phyloP scores from a whole-genome alignment of 352 stramenopile species.

The Globisporangium paroecandrum region DNA sequence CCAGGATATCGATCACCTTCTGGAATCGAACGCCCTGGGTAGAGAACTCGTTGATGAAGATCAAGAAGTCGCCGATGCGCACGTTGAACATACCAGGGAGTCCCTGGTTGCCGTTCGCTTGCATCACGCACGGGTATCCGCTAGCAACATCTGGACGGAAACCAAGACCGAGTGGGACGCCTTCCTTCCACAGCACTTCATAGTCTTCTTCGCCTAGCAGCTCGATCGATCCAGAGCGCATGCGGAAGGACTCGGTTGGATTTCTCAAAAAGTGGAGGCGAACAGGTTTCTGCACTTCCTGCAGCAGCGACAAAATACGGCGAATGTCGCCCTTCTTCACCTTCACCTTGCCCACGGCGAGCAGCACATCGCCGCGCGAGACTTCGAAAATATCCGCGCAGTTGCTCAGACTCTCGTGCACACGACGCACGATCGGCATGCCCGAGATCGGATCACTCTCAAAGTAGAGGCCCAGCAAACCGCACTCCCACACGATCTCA shows the following conservation, averaged over 20 bases:
- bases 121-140: slow-evolving; percentile 72
- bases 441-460: slow-evolving; percentile 75
- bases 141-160: slow-evolving; percentile 78
- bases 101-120: slow-evolving; percentile 72
- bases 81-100: slow-evolving; percentile 86
- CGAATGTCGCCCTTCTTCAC: slow-evolving; percentile 83
- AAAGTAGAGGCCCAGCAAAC: slow-evolving; percentile 80
- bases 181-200: slow-evolving; percentile 83
- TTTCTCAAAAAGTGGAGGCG: slow-evolving; percentile 71
- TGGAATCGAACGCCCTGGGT: slow-evolving; percentile 79
- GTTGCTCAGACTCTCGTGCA: slow-evolving; percentile 85
- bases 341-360: slow-evolving; percentile 70
- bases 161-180: slow-evolving; percentile 75
- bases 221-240: slow-evolving; percentile 67
- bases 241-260: slow-evolving; percentile 62
- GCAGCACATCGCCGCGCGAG: slow-evolving; percentile 70
- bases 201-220: slow-evolving; percentile 83
- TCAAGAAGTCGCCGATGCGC: slow-evolving; percentile 69
- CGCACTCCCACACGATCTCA: slow-evolving; percentile 86
- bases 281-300: slow-evolving; percentile 83
- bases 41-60: slow-evolving; percentile 87
- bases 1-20: slow-evolving; percentile 84
- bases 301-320: slow-evolving; percentile 66
- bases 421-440: slow-evolving; percentile 83
- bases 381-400: slow-evolving; percentile 86